Conservation (phyloP, 2,329 filamentous ascomycete species). For the Penicillium paneum region DNA sequence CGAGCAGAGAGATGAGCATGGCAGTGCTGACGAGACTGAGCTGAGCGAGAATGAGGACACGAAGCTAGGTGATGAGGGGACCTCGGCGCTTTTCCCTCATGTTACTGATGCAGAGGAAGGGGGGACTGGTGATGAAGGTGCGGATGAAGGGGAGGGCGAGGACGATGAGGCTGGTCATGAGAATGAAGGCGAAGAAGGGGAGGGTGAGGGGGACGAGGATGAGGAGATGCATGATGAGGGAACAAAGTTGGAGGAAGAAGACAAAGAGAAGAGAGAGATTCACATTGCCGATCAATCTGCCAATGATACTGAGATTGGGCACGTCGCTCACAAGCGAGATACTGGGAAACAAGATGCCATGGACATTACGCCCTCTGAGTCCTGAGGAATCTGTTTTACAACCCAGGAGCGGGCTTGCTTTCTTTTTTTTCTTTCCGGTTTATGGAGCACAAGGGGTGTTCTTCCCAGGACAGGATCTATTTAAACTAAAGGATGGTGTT, state of each 20-base stretch:
- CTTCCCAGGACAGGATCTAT: background rate
- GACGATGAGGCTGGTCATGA: slow-evolving; percentile 21
- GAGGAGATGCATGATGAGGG: slow-evolving; percentile 21
- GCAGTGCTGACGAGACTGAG: slow-evolving; percentile 67
- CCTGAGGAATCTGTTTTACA: background rate
- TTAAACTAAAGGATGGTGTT: slow-evolving; percentile 1
- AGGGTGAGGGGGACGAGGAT: slow-evolving; percentile 14
- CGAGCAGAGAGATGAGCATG: slow-evolving; percentile 44
- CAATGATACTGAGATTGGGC: slow-evolving; percentile 11
- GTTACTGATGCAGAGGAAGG: slow-evolving; percentile 24
- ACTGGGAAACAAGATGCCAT: slow-evolving; percentile 11
- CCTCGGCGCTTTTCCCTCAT: slow-evolving; percentile 12
- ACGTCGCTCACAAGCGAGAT: slow-evolving; percentile 6
- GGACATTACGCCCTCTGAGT: slow-evolving; percentile 14
- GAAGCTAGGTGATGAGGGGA: slow-evolving; percentile 28
- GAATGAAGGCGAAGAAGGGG: slow-evolving; percentile 9
- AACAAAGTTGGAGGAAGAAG: slow-evolving; percentile 7
- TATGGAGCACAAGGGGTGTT: background rate
- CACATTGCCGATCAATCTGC: background rate
- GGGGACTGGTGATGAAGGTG: slow-evolving; percentile 21
- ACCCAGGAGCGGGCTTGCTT: background rate
- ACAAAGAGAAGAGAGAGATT: background rate
- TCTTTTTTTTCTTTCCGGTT: background rate
- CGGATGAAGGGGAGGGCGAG: slow-evolving; percentile 13
- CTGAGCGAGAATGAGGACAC: slow-evolving; percentile 59